Evolutionary conservation across 208 protist genomes (phyloP).

Genomic region (Dictyostelium gargantuum): DNA sequence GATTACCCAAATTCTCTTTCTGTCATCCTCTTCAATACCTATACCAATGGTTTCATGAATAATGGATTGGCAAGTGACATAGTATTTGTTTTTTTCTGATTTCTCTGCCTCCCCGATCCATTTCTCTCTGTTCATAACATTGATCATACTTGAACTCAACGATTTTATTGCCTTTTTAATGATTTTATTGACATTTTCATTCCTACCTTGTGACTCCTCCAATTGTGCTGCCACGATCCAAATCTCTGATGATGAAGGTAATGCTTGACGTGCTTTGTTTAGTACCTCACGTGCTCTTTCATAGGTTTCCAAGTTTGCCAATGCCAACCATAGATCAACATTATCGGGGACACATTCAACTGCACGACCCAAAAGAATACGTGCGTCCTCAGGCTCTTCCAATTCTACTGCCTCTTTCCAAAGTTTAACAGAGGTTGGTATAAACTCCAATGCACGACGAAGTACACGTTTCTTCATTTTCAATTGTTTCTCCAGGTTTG

Average conservation of each 20-base stretch:
- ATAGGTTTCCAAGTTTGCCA: conserved; percentile 90
- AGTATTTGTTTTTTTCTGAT: conserved; percentile 79
- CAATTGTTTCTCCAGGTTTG: conserved; percentile 85
- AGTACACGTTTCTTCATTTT: conserved; percentile 84
- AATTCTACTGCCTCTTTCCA: conserved; percentile 91
- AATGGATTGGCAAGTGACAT: conserved; percentile 84
- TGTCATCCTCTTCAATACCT: conserved; percentile 87
- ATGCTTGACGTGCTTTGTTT: conserved; percentile 85
- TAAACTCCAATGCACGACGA: conserved; percentile 84
- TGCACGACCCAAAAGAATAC: conserved; percentile 88
- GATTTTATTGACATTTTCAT: conserved; percentile 76
- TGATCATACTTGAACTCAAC: conserved; percentile 13
- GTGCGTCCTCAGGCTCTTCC: conserved; percentile 88
- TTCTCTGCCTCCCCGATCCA: conserved; percentile 90
- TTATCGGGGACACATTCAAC: conserved; percentile 89
- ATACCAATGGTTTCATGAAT: conserved; percentile 81
- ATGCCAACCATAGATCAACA: conserved; percentile 93
- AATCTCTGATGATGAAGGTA: conserved; percentile 88
- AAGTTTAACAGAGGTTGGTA: conserved; percentile 88
- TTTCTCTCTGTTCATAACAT: conserved; percentile 85
- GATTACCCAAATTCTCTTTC: conserved; percentile 87
- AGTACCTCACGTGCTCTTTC: conserved; percentile 88
- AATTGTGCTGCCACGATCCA: conserved; percentile 93
- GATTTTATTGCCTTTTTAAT: conserved; percentile 78
- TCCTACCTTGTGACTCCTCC: conserved; percentile 86